Evolutionary conservation across 106 monocot genomes (phyloP).

Genomic region (Allium fistulosum): DNA sequence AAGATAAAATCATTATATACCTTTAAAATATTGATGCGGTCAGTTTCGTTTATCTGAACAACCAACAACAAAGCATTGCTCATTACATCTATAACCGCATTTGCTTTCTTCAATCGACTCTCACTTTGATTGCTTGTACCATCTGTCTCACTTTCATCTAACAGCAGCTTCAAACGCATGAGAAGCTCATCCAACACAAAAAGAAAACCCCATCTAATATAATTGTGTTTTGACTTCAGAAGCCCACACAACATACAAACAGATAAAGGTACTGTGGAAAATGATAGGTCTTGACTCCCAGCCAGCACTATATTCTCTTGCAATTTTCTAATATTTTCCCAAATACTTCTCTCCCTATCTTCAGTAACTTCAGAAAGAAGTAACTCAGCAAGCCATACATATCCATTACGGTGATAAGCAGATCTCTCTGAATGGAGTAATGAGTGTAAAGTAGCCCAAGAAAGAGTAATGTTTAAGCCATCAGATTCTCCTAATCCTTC

Average conservation of each 20-base stretch:
- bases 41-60: slow-evolving; percentile 82
- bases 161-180: slow-evolving; percentile 80
- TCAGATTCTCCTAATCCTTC: slow-evolving; percentile 41
- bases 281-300: slow-evolving; percentile 59
- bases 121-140: slow-evolving; percentile 14
- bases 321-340: slow-evolving; percentile 55
- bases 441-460: slow-evolving; percentile 85
- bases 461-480: slow-evolving; percentile 39
- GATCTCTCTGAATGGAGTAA: slow-evolving; percentile 80
- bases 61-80: slow-evolving; percentile 61
- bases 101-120: slow-evolving; percentile 58
- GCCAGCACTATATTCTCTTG: slow-evolving; percentile 60
- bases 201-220: slow-evolving; percentile 89
- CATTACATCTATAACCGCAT: slow-evolving; percentile 85
- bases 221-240: slow-evolving; percentile 84
- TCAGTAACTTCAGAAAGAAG: slow-evolving; percentile 68
- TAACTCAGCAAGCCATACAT: slow-evolving; percentile 88
- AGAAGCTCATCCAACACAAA: slow-evolving; percentile 93
- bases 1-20: slow-evolving; percentile 21
- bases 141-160: slow-evolving; percentile 72
- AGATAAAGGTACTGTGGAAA: slow-evolving; percentile 48
- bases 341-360: slow-evolving; percentile 39
- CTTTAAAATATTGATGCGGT: slow-evolving; percentile 94
- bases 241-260: slow-evolving; percentile 75
- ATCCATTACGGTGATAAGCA: slow-evolving; percentile 82